A percentile compares a stretch with the other conserved stretches of the same genome.
Evolutionary conservation across 441 rosid species (phyloP).

Genomic region (Mallotus repandus): DNA sequence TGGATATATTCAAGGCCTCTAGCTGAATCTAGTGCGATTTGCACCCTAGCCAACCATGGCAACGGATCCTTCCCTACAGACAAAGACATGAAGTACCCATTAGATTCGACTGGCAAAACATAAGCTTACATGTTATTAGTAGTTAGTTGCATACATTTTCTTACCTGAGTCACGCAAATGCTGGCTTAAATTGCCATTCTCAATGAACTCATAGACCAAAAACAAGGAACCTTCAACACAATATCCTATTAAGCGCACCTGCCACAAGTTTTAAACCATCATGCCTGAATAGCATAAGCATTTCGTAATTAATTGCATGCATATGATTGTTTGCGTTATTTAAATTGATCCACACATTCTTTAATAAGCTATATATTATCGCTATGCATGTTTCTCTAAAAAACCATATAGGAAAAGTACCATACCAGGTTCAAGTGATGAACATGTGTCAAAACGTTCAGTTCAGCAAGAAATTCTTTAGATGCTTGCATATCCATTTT

Average conservation of each 20-base stretch:
- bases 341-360: too few relatives aligned
- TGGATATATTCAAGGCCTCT: slow-evolving; percentile 97
- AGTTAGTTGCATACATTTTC: slow-evolving; percentile 1
- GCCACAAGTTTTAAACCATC: slow-evolving; percentile 6
- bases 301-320: neutral
- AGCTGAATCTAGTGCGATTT: slow-evolving; percentile 94
- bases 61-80: slow-evolving; percentile 64
- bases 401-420: too few relatives aligned
- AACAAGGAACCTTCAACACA: slow-evolving; percentile 95
- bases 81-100: slow-evolving; percentile 45
- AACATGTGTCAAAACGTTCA: slow-evolving; percentile 86
- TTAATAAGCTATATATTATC: too few relatives aligned
- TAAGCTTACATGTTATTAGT: neutral
- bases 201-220: slow-evolving; percentile 79
- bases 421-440: slow-evolving; percentile 96
- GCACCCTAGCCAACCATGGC: slow-evolving; percentile 78
- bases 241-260: slow-evolving; percentile 93
- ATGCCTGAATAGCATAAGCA: neutral
- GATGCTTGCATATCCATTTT: slow-evolving; percentile 99
- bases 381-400: too few relatives aligned
- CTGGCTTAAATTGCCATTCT: slow-evolving; percentile 87
- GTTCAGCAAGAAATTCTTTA: slow-evolving; percentile 87
- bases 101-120: neutral
- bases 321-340: neutral
- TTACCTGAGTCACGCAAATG: slow-evolving; percentile 88